Base-by-base conservation (phyloP, 2,329 filamentous ascomycete species). In the Biscogniauxia marginata region DNA sequence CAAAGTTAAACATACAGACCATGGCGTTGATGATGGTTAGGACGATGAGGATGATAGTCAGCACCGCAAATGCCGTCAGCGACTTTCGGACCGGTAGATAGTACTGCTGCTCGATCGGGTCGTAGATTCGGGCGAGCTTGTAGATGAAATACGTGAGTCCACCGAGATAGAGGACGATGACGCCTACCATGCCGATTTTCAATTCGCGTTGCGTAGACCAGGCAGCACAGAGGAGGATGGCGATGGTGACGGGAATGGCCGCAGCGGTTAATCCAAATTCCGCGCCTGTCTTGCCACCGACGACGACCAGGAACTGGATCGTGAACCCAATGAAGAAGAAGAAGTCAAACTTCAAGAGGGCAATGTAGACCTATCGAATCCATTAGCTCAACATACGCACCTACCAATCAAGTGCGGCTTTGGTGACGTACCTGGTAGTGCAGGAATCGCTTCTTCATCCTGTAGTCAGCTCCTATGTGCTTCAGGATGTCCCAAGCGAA, bases 241-340 rank as follows among this genome's bases (percentile, higher is more conserved):
- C 74, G 64, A 99, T 93, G 7, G 95, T 98, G 68, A 98, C 82
- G 25, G 93, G 93, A 52, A 99, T 89, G 22, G 93, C 95, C 59
- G 88, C 90, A 49, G 95, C 86, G 7, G 96, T 99, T 52, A 98
- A 80, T 53, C 84, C 89, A 66, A 95, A 91, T 73, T 99, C 95
- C 66, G 85, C 79, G 60, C 88, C 83, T 49, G 82, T 82, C 62
- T 83, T 79, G 58, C 79, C 83, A 46, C 84, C 87, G 57, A 99
- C 92, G 57, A 98, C 89, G 66, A 99, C 93, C 53, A 98, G 84
- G 74, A 99, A 99, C 71, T 99, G 95, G 48, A 99, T 91, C 6
- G 95, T 98, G 74, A 99, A 99, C 53, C 93, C 95, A 50, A 99
- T 85, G 82, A 99, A 99, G 81, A 99, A 98, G 85, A 99, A 99